Conservation (phyloP, 768 basidiomycete genomes). For the Panaeolus papilionaceus region DNA sequence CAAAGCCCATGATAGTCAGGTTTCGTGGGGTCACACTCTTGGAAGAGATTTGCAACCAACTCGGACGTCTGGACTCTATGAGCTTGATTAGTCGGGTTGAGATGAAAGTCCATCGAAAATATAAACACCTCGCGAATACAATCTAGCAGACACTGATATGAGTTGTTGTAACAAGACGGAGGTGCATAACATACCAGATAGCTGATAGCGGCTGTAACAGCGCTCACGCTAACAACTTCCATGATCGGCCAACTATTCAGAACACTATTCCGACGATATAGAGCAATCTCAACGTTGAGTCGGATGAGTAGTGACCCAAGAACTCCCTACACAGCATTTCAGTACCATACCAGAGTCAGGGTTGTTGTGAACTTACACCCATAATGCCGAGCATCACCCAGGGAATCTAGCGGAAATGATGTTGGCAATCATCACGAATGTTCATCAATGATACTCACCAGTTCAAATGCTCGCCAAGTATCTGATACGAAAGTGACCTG, state of each 20-base stretch:
- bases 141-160: slow-evolving; percentile 44
- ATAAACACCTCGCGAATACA: slow-evolving; percentile 63
- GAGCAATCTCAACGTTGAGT: slow-evolving; percentile 67
- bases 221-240: slow-evolving; percentile 67
- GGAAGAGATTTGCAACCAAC: slow-evolving; percentile 82
- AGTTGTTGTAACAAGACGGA: slow-evolving; percentile 9
- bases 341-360: slow-evolving; percentile 15
- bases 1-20: slow-evolving; percentile 80
- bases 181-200: slow-evolving; percentile 55
- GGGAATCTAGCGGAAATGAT: slow-evolving; percentile 56
- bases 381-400: slow-evolving; percentile 69
- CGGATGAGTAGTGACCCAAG: slow-evolving; percentile 70
- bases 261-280: slow-evolving; percentile 63
- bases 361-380: slow-evolving; percentile 49
- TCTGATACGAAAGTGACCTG: slow-evolving; percentile 65
- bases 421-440: not conserved
- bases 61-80: slow-evolving; percentile 76
- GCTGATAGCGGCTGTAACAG: slow-evolving; percentile 73
- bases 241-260: slow-evolving; percentile 66
- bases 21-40: slow-evolving; percentile 76
- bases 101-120: not conserved
- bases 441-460: slow-evolving; percentile 47
- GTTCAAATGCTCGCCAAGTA: slow-evolving; percentile 75
- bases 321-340: slow-evolving; percentile 51
- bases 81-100: slow-evolving; percentile 13